Evolutionary conservation across 129 eudicot genomes (phyloP), one percentile per base, ranked within the genome.

Genomic region (Flaveria brownii): DNA sequence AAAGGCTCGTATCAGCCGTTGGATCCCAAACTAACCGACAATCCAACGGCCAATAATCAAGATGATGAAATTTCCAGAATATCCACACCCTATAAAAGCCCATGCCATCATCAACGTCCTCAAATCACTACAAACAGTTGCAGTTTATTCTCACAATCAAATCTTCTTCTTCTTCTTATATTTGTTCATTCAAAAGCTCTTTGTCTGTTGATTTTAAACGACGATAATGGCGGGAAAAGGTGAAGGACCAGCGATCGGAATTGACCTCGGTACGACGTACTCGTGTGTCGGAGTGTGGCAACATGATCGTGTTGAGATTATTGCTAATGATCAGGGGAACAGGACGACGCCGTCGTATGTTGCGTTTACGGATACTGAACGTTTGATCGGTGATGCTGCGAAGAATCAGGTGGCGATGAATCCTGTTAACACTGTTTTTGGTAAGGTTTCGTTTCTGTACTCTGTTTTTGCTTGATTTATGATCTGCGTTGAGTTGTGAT

Each of bases 301-400:
- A 28, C 79, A 75, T 8, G 79, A 75, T 47, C 79, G 79, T 14
- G 79, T 75, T 11, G 79, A 75, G 56, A 75, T 75, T 10, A 75
- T 75, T 13, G 79, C 79, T n/a, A 75, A 75, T 8, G 79, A 75
- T 11, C 79, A 75, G 71, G 79, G 79, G 1, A 75, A 75, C 28
- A 61, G 79, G 18, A 75, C 79, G 1, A 75, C 79, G 60, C 79
- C 79, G 2, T 75, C 79, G 15, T 75, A 75, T 30, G 79, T 75
- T 4, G 79, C 79, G 16, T 75, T 75, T n/a, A 59, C 65, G 12
- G 65, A 59, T 6, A 22, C 65, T 0, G 65, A 22, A 23, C 65
- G 65, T 59, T 30, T 59, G 36, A 59, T 59, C 65, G 65, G 65
- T 59, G 65, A 59, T 23, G 65, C 65, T 59, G 65, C 65, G 46